phyloP scores from a whole-genome alignment of 805 yeast genomes.

The Candida pseudofarinosa region DNA sequence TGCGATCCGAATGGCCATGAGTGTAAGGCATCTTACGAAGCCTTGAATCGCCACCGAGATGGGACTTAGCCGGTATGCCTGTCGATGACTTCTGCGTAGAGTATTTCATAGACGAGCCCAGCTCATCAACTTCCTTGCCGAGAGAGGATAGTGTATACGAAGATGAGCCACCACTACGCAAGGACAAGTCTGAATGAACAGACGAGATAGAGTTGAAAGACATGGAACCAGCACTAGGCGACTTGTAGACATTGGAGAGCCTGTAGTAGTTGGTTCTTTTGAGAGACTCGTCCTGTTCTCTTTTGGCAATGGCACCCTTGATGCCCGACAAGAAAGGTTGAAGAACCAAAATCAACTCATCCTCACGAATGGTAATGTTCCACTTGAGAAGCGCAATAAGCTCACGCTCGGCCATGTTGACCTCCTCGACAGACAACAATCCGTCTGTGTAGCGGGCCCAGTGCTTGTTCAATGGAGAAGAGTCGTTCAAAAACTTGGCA shows the following conservation, averaged over 20 bases:
- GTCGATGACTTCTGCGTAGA: conserved; percentile 1
- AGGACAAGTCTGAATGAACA: conserved; percentile 14
- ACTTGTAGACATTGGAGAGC: conserved; percentile 18
- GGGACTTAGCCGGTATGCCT: neutral
- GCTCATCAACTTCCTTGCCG: conserved; percentile 2
- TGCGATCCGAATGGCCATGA: conserved; percentile 1
- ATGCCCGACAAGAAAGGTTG: conserved; percentile 76
- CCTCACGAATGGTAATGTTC: conserved; percentile 69
- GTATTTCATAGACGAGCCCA: neutral
- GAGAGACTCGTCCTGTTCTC: conserved; percentile 20
- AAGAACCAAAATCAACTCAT: conserved; percentile 65
- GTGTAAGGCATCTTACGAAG: neutral
- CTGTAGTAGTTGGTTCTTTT: conserved; percentile 29
- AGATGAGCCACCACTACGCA: conserved; percentile 13
- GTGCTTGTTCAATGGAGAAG: conserved; percentile 92
- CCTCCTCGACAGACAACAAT: conserved; percentile 67
- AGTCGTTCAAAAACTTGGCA: conserved; percentile 91
- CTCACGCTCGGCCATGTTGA: conserved; percentile 89
- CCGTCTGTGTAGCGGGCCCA: conserved; percentile 95
- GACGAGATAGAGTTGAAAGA: conserved; percentile 13
- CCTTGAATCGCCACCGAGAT: neutral
- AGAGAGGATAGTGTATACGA: conserved; percentile 7
- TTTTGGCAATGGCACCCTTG: conserved; percentile 44
- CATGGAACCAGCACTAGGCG: conserved; percentile 9
- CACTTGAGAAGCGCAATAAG: conserved; percentile 77